These are phyloP conservation scores for Cymbopogon citratus DNA, from an alignment of 176 grass and related monocot species.

Conservation along the genomic window DNA sequence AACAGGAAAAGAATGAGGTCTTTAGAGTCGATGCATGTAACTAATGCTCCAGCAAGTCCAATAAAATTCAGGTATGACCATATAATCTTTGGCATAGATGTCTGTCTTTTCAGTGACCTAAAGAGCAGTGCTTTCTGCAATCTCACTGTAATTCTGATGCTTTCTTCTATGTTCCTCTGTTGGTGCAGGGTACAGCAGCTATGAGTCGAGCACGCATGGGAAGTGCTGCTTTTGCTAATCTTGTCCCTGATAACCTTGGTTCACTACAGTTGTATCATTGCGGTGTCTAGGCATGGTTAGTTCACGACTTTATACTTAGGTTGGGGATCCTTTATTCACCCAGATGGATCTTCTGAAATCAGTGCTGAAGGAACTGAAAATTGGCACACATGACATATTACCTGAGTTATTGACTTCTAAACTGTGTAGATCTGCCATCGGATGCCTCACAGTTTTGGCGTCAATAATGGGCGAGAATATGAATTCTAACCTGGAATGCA, in stretches of 20 bases:
- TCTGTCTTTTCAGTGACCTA: neutral
- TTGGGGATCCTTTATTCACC: neutral
- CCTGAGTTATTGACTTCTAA: neutral
- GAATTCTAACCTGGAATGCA: neutral
- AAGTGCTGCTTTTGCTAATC: neutral
- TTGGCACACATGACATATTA: neutral
- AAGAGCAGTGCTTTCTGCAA: neutral
- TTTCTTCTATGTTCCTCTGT: neutral
- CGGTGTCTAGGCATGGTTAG: neutral
- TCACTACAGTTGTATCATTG: neutral
- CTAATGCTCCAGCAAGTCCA: neutral
- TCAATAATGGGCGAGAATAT: no score
- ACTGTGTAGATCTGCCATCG: neutral
- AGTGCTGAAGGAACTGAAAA: neutral
- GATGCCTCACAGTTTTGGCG: neutral
- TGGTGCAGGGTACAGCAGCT: neutral
- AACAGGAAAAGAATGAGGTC: neutral
- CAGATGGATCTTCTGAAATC: neutral
- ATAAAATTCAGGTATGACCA: constrained; percentile 17
- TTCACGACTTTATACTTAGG: neutral
- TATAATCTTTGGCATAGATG: neutral
- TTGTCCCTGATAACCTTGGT: neutral
- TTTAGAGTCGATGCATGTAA: neutral
- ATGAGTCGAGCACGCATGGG: neutral
- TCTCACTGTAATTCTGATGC: neutral